phyloP scores from a whole-genome alignment of 2,329 filamentous ascomycete genomes.

The Nemania sp. region DNA sequence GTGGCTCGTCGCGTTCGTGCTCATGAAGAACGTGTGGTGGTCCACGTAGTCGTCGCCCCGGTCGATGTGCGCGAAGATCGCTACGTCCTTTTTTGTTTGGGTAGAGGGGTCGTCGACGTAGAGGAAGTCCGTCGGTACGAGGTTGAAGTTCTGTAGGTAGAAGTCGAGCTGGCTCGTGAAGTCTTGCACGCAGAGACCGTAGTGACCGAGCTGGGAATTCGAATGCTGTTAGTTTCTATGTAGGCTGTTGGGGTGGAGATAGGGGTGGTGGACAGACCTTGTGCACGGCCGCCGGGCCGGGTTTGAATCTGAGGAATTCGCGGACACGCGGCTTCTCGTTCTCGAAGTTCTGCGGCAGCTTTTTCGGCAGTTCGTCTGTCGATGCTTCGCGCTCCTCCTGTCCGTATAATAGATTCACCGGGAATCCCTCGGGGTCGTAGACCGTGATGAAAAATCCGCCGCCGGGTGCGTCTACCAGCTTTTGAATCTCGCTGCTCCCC shows the following conservation, averaged over 20 bases:
- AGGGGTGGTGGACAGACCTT: conserved; percentile 14
- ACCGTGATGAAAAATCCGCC: conserved; percentile 17
- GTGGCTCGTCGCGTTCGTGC: conserved; percentile 20
- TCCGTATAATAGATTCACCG: conserved; percentile 17
- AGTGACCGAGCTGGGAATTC: conserved; percentile 17
- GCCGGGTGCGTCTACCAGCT: conserved; percentile 16
- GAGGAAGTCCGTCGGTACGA: conserved; percentile 23
- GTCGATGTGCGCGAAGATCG: conserved; percentile 25
- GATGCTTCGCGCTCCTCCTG: conserved; percentile 16
- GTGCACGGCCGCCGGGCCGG: conserved; percentile 21
- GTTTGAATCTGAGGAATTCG: conserved; percentile 22
- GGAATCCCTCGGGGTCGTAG: conserved; percentile 21
- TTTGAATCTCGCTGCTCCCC: conserved; percentile 15
- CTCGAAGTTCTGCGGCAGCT: conserved; percentile 22
- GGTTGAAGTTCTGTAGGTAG: conserved; percentile 24
- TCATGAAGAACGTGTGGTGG: conserved; percentile 26
- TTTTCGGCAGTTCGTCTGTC: conserved; percentile 15
- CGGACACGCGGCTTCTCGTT: conserved; percentile 25
- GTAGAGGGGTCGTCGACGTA: conserved; percentile 19
- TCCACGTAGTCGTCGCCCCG: conserved; percentile 23
- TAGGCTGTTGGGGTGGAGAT: not conserved
- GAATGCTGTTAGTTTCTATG: not conserved
- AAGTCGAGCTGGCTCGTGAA: conserved; percentile 19
- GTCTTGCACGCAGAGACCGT: conserved; percentile 23
- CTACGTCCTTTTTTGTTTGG: conserved; percentile 19